Percentiles rank a stretch among this genome's conserved stretches.
Evolutionary conservation across 768 basidiomycete species (phyloP).

Genomic region (Ramaria rubella): DNA sequence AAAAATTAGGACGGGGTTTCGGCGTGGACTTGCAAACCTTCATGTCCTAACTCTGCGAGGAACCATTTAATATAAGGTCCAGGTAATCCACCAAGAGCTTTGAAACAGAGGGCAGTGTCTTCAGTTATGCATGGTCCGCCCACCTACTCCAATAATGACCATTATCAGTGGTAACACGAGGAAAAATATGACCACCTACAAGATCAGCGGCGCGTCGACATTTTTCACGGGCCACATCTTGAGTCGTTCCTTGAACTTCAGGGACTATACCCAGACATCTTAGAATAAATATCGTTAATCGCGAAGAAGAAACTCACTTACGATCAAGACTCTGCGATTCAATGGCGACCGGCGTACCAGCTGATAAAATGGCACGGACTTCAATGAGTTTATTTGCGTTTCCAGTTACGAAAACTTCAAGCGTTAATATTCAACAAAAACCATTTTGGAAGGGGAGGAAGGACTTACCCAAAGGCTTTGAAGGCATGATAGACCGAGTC

Average conservation of each 20-base stretch:
- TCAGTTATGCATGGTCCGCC: constrained; percentile 68
- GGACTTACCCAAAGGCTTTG: constrained; percentile 3
- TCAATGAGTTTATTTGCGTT: constrained; percentile 91
- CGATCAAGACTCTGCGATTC: constrained; percentile 76
- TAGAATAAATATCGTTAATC: not conserved
- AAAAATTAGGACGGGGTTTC: not conserved
- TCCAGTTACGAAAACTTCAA: constrained; percentile 85
- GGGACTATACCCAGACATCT: constrained; percentile 57
- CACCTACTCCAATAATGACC: constrained; percentile 24
- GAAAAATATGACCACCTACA: constrained; percentile 36
- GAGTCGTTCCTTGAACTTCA: constrained; percentile 89
- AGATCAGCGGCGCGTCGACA: constrained; percentile 79
- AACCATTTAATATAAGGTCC: constrained; percentile 98
- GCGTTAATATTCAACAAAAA: not conserved
- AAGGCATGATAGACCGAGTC: not conserved
- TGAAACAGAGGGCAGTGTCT: constrained; percentile 91
- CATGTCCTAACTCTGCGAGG: constrained; percentile 72
- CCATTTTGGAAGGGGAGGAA: not conserved
- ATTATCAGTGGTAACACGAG: not conserved
- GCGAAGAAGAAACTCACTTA: constrained; percentile 32
- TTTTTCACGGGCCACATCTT: constrained; percentile 85
- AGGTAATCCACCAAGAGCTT: constrained; percentile 83
- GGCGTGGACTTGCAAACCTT: constrained; percentile 42
- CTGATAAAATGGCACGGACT: constrained; percentile 73
- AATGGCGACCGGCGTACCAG: constrained; percentile 64